phyloP scores from a whole-genome alignment of 129 eudicot genomes.

The Helianthus tuberosus region DNA sequence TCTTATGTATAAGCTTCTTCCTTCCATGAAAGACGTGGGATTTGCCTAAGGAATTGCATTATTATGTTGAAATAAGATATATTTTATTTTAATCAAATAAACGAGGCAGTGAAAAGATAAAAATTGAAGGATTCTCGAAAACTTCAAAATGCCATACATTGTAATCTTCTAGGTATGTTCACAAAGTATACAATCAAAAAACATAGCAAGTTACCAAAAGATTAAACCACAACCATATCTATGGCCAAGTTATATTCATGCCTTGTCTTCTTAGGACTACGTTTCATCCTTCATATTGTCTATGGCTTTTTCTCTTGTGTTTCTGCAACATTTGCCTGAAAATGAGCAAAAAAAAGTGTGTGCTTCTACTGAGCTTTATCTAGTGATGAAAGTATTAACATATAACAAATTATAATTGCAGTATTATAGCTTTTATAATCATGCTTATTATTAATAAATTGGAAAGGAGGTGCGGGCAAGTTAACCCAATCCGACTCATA shows the following conservation, averaged over 20 bases:
- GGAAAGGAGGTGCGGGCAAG: neutral
- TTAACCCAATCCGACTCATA: neutral
- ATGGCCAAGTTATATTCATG: neutral
- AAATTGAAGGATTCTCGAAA: constrained; percentile 4
- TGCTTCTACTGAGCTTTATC: neutral
- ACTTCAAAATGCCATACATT: constrained; percentile 24
- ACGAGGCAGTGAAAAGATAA: constrained; percentile 15
- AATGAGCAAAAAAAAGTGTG: neutral
- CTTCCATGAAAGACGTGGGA: neutral
- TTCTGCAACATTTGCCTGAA: constrained; percentile 28
- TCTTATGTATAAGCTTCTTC: neutral
- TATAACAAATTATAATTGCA: neutral
- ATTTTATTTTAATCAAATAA: neutral
- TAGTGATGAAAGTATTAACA: neutral
- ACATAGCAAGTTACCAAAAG: constrained; percentile 24
- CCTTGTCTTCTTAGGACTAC: constrained; percentile 13
- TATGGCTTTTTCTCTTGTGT: constrained; percentile 27
- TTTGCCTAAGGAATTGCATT: neutral
- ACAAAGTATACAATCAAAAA: constrained; percentile 36
- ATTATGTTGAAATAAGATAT: neutral
- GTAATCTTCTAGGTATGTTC: constrained; percentile 25
- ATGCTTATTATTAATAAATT: neutral
- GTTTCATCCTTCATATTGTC: constrained; percentile 12
- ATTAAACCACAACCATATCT: constrained; percentile 30
- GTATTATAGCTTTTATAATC: neutral